Base-by-base conservation (phyloP, 768 basidiomycete genomes). In the Leccinum obscurum region DNA sequence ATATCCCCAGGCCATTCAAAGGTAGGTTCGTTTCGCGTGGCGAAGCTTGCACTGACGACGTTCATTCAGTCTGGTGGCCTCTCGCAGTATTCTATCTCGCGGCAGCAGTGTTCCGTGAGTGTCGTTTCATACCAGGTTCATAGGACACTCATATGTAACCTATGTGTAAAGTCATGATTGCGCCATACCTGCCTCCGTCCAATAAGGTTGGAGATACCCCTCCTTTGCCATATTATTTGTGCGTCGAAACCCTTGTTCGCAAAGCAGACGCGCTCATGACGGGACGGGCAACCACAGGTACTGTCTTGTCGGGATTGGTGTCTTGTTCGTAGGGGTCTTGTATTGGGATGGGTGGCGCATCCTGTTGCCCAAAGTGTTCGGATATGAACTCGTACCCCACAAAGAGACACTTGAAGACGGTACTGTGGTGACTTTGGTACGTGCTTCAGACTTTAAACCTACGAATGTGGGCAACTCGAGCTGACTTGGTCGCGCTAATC, bases 271-370 rank as follows among this genome's bases (percentile, higher is more conserved):
- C 80, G 80, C 65, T 80, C 82, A 49, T 4, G 35, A 3, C 81
- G 6, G 10, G 32, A 9, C 15, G 55, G 22, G 10, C 24, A 49
- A 55, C 35, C 20, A n/a, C 30, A 83, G 82, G 61, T 85, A 85
- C 64, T 82, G 81, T 62, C 72, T 84, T 8, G 80, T 85, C 1
- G 83, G 81, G 1, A 85, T 85, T 56, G 80, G 65, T 0, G 70
- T 85, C 59, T 72, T 84, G 72, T 54, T 76, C 1, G 11, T 70
- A 13, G 84, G 85, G 6, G 76, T 82, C 0, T 35, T 79, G 2
- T 86, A 85, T 65, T 86, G 85, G 85, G 81, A 78, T 0, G 72
- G 70, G 4, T 86, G 85, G 85, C 77, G 84, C 0, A 57, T 84
- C 49, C 24, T 82, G 2, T 66, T 85, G 10, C 84, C 85, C 5